Percentiles rank a stretch among this genome's conserved stretches.
These are phyloP conservation scores for Wickerhamomyces alni DNA, from an alignment of 805 yeast genomes.

Conservation along the genomic window DNA sequence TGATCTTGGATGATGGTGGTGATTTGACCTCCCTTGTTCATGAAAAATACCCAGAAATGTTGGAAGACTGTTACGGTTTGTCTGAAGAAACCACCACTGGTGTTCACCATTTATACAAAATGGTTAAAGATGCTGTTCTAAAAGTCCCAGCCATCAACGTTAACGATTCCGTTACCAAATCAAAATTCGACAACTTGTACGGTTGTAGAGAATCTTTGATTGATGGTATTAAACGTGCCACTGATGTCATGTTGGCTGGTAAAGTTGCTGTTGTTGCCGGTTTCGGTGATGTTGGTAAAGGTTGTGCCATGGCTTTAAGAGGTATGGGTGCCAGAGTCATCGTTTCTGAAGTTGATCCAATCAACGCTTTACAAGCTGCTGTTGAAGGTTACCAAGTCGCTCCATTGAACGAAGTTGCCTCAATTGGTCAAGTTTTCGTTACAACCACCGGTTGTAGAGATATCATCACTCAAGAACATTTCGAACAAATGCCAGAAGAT, in stretches of 20 bases:
- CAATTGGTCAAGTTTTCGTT: constrained; percentile 93
- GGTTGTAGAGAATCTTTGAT: constrained; percentile 98
- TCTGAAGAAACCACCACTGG: constrained; percentile 99
- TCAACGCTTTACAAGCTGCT: constrained; percentile 98
- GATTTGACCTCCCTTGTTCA: constrained; percentile 95
- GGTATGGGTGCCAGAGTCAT: constrained; percentile 99
- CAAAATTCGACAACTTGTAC: constrained; percentile 98
- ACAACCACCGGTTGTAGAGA: constrained; percentile 99
- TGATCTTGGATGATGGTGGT: constrained; percentile 99
- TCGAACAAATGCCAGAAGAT: constrained; percentile 93
- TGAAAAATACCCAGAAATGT: constrained; percentile 96
- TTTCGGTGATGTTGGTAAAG: constrained; percentile 99
- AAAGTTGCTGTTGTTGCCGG: constrained; percentile 99
- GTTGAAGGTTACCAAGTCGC: constrained; percentile 97
- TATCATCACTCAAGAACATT: constrained; percentile 86
- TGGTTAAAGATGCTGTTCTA: constrained; percentile 80
- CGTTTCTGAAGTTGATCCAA: constrained; percentile 96
- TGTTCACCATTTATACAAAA: constrained; percentile 97
- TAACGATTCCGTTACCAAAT: constrained; percentile 97
- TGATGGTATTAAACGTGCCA: constrained; percentile 99
- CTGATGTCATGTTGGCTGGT: constrained; percentile 99
- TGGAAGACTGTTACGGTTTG: constrained; percentile 89
- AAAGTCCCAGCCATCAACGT: constrained; percentile 99
- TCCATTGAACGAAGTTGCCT: constrained; percentile 90
- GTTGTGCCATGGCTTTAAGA: constrained; percentile 98